A percentile compares a stretch with the other conserved stretches of the same genome.
Conservation (phyloP, 495 filamentous ascomycete species). For the Trichoderma erinaceum region DNA sequence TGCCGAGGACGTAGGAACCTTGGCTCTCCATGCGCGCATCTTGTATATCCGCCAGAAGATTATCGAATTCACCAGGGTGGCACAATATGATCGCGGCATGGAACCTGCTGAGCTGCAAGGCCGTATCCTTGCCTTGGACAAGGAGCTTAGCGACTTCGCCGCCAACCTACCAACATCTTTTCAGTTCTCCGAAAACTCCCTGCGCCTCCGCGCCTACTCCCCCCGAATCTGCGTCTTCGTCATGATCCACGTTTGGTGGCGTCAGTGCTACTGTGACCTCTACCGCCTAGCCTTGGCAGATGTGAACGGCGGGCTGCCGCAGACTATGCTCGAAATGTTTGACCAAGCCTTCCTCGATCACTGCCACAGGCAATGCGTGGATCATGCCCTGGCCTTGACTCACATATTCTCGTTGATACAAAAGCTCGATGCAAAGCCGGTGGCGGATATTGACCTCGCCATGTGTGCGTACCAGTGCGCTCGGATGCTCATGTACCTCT, state of each 20-base stretch:
- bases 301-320: slow-evolving; percentile 38
- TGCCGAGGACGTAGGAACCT: slow-evolving; percentile 41
- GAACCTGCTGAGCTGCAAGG: slow-evolving; percentile 35
- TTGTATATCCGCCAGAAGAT: slow-evolving; percentile 41
- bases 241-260: slow-evolving; percentile 48
- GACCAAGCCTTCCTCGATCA: slow-evolving; percentile 35
- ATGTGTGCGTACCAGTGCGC: slow-evolving; percentile 44
- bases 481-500: slow-evolving; percentile 28
- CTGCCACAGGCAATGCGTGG: slow-evolving; percentile 36
- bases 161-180: slow-evolving; percentile 40
- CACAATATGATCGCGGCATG: slow-evolving; percentile 27
- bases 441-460: slow-evolving; percentile 44
- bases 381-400: slow-evolving; percentile 42
- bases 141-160: slow-evolving; percentile 40
- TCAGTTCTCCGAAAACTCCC: slow-evolving; percentile 42
- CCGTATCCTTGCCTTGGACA: slow-evolving; percentile 33
- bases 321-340: slow-evolving; percentile 30
- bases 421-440: slow-evolving; percentile 32
- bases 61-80: slow-evolving; percentile 36
- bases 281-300: slow-evolving; percentile 41
- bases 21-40: slow-evolving; percentile 43
- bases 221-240: slow-evolving; percentile 41
- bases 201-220: slow-evolving; percentile 45
- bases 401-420: slow-evolving; percentile 42
- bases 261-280: slow-evolving; percentile 45